phyloP scores from a whole-genome alignment of 345 rosid genomes.

The Melaleuca alternifolia region DNA sequence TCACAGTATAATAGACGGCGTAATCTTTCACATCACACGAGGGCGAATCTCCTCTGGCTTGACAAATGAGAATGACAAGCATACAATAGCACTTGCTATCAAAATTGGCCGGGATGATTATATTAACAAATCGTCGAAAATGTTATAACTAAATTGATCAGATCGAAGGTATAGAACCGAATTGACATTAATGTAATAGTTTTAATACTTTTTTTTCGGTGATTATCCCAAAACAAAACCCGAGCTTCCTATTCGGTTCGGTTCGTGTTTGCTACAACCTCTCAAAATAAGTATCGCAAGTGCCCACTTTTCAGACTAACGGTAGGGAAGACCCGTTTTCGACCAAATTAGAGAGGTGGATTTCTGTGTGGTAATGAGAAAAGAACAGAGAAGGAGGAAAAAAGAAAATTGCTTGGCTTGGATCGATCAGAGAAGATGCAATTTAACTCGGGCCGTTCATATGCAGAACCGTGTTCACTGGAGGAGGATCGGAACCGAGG shows the following conservation, averaged over 20 bases:
- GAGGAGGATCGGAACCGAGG: neutral
- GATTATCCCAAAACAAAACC: neutral
- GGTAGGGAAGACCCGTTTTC: neutral
- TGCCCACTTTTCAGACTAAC: neutral
- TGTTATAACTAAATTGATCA: accelerated
- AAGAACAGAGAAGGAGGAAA: no score
- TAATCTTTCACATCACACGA: neutral
- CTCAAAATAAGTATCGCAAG: neutral
- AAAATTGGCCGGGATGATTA: neutral
- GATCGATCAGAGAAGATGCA: no score
- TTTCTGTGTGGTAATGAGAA: no score
- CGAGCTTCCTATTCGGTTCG: neutral
- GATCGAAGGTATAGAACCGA: neutral
- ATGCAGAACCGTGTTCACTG: neutral
- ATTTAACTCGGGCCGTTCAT: no score
- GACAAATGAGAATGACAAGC: neutral
- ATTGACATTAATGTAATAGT: neutral
- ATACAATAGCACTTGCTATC: neutral
- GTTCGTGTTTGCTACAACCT: neutral
- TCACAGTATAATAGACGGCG: neutral
- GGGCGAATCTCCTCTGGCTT: neutral
- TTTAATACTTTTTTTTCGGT: neutral
- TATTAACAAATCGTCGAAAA: no score
- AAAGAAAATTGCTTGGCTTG: no score
- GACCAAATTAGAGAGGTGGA: neutral